phyloP scores from a whole-genome alignment of 495 filamentous ascomycete species.

The Hamigera avellanea region DNA sequence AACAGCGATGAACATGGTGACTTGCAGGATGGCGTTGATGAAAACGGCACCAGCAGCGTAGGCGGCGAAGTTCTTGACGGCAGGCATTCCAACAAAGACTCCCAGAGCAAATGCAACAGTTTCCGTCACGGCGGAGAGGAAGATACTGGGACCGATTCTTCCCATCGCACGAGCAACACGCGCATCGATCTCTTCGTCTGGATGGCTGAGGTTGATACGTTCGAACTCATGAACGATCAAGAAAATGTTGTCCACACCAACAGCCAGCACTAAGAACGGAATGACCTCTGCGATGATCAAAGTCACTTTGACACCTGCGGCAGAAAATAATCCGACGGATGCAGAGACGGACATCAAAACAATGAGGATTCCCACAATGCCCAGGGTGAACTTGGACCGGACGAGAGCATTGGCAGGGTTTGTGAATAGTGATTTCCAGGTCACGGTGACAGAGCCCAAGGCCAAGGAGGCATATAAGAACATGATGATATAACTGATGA shows the following conservation, averaged over 20 bases:
- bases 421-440: conserved; percentile 56
- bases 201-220: conserved; percentile 78
- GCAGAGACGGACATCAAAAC: conserved; percentile 96
- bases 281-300: conserved; percentile 98
- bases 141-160: conserved; percentile 89
- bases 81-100: conserved; percentile 93
- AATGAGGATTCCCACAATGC: conserved; percentile 83
- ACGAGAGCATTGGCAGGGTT: conserved; percentile 79
- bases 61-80: conserved; percentile 89
- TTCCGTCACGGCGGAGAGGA: conserved; percentile 89
- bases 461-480: conserved; percentile 92
- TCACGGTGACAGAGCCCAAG: conserved; percentile 75
- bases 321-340: conserved; percentile 87
- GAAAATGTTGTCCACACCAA: conserved; percentile 98
- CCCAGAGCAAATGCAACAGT: conserved; percentile 87
- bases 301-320: conserved; percentile 79
- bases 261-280: conserved; percentile 88
- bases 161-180: conserved; percentile 76
- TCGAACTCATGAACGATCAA: conserved; percentile 98
- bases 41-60: conserved; percentile 95
- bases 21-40: conserved; percentile 88
- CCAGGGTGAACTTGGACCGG: conserved; percentile 90
- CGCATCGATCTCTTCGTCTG: conserved; percentile 74
- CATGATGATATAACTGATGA: conserved; percentile 97
- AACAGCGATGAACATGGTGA: conserved; percentile 92